A percentile compares a stretch with the other conserved stretches of the same genome.
Conservation (phyloP, 1,284 basidiomycete genomes). For the Exsudoporus floridanus region DNA sequence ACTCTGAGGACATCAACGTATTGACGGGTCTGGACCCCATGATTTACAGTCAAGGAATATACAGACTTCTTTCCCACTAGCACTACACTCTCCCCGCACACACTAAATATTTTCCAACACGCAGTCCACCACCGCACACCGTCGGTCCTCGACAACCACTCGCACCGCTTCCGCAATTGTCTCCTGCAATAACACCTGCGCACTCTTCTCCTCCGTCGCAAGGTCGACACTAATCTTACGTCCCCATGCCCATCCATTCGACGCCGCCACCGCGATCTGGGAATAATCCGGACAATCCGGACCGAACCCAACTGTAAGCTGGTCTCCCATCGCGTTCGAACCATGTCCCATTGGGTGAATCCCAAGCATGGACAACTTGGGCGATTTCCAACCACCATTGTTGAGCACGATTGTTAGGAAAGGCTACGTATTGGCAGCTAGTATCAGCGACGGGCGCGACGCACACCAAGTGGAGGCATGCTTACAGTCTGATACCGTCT, state of each 20-base stretch:
- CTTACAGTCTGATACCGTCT: conserved; percentile 62
- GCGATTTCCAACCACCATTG: conserved; percentile 71
- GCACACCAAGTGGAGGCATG: not conserved
- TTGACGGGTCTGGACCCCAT: too few species aligned
- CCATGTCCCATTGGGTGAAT: conserved; percentile 62
- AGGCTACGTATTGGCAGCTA: conserved; percentile 41
- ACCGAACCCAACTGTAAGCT: conserved; percentile 64
- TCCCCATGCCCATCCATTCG: conserved; percentile 64
- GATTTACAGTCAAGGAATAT: too few species aligned
- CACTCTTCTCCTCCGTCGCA: conserved; percentile 7
- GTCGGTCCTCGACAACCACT: conserved; percentile 54
- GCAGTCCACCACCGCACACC: conserved; percentile 65
- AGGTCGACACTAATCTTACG: conserved; percentile 39
- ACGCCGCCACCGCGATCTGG: conserved; percentile 60
- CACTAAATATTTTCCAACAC: conserved; percentile 41
- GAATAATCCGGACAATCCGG: conserved; percentile 62
- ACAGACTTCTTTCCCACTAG: not conserved
- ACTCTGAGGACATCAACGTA: too few species aligned
- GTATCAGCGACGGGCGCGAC: not conserved
- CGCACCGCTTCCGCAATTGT: conserved; percentile 51
- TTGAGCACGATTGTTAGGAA: conserved; percentile 70
- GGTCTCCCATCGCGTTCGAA: conserved; percentile 43
- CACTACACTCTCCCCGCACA: not conserved
- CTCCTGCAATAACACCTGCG: conserved; percentile 38
- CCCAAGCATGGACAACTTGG: conserved; percentile 61